These are phyloP conservation scores for Pleurotus djamor DNA, from an alignment of 768 basidiomycete genomes.

Conservation along the genomic window DNA sequence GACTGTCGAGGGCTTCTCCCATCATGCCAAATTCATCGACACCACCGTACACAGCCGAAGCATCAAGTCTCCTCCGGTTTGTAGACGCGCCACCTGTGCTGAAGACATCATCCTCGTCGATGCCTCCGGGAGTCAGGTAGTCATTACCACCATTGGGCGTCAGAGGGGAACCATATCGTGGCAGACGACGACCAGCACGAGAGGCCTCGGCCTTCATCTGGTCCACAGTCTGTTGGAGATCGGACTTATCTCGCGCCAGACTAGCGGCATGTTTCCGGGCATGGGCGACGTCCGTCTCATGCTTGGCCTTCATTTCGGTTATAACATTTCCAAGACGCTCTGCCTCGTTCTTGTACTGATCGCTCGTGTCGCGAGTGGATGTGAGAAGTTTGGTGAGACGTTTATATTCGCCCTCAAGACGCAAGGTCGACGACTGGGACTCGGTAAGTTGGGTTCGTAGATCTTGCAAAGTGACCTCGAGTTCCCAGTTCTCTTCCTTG, in stretches of 20 bases:
- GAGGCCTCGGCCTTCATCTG: constrained; percentile 69
- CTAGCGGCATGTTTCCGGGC: constrained; percentile 86
- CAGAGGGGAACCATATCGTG: constrained; percentile 68
- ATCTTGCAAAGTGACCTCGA: constrained; percentile 91
- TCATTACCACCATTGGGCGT: constrained; percentile 60
- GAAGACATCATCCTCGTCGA: constrained; percentile 64
- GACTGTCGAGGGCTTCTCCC: constrained; percentile 48
- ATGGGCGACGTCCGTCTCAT: constrained; percentile 93
- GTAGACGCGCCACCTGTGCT: constrained; percentile 62
- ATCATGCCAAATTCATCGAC: constrained; percentile 34
- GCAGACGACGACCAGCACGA: constrained; percentile 59
- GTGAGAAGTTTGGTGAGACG: constrained; percentile 76
- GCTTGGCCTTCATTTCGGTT: constrained; percentile 82
- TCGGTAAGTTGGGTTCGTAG: constrained; percentile 69
- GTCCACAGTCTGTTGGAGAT: constrained; percentile 82
- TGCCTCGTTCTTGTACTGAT: constrained; percentile 84
- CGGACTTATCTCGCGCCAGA: constrained; percentile 88
- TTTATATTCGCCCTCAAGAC: constrained; percentile 82
- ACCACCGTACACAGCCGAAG: constrained; percentile 31
- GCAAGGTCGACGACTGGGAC: constrained; percentile 59
- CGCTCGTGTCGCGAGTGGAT: constrained; percentile 68
- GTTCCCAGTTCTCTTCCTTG: constrained; percentile 99
- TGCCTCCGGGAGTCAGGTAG: constrained; percentile 56
- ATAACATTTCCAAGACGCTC: constrained; percentile 65
- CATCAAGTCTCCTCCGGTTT: constrained; percentile 53